Percentiles rank a stretch among this genome's conserved stretches.
Evolutionary conservation across 805 yeast genomes (phyloP).

Genomic region (Nakazawaea anatomiae): DNA sequence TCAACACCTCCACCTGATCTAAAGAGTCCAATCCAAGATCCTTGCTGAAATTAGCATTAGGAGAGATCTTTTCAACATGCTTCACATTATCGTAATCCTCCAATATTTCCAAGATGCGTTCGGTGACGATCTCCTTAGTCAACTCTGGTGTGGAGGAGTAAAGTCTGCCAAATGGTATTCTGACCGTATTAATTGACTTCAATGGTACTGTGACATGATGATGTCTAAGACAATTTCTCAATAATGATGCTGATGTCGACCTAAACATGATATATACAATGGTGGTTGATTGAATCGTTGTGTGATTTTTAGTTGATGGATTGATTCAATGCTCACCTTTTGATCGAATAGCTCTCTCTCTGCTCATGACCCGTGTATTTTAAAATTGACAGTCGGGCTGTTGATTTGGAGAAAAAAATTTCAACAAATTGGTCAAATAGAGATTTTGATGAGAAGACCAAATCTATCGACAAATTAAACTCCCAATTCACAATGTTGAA

Average conservation of each 20-base stretch:
- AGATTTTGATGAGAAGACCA: neutral
- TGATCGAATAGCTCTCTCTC: too few relatives aligned
- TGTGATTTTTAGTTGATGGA: too few relatives aligned
- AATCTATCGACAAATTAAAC: neutral
- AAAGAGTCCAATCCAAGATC: conserved; percentile 69
- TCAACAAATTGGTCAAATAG: neutral
- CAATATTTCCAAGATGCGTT: conserved; percentile 56
- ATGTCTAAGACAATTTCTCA: neutral
- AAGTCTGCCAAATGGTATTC: conserved; percentile 17
- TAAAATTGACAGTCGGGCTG: too few relatives aligned
- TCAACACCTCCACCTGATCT: conserved; percentile 66
- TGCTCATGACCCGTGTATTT: too few relatives aligned
- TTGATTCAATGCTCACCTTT: too few relatives aligned
- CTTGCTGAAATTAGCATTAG: conserved; percentile 49
- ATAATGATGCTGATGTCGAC: neutral
- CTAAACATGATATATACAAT: too few relatives aligned
- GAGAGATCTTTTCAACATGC: conserved; percentile 23
- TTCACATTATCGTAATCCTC: conserved; percentile 60
- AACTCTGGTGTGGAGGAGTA: conserved; percentile 58
- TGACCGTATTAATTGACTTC: neutral
- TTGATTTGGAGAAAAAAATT: neutral
- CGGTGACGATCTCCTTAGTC: conserved; percentile 56
- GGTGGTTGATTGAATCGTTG: too few relatives aligned
- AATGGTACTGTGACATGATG: neutral
- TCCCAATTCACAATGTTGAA: conserved; percentile 2